Base-by-base conservation (phyloP, 2,329 filamentous ascomycete species). In the Coniochaeta sp. region DNA sequence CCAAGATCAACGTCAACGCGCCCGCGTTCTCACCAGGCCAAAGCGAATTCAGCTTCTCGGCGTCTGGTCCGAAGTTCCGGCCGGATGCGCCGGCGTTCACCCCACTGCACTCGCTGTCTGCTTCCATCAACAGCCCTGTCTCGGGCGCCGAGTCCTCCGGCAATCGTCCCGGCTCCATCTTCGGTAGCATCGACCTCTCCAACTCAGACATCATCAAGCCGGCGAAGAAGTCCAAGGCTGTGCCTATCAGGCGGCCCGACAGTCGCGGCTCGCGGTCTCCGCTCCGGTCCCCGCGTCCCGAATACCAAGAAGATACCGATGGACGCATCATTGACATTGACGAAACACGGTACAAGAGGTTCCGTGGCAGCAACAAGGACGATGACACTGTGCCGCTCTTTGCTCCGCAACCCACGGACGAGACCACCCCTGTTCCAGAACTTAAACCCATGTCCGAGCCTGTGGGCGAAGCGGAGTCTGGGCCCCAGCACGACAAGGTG, bases 71-170 rank as follows among this genome's bases (percentile, higher is more conserved):
- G 58, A 87, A 84, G 36, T 91, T 93, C 75, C 86, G 89, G 62
- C 88, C 90, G 3, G 88, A 89, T 70, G 91, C 90, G 4, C 89
- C 90, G 14, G 78, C 84, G 0, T 96, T 96, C 71, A 91, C 86
- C 22, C 90, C 90, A 2, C 76, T 79, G 61, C 71, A 75, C 36
- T 73, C 77, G 8, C 68, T 81, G 63, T 73, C 78, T 56, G 74
- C 78, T 56, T 79, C 81, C 1, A 70, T 83, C 58, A 74, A 76
- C 3, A 83, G 79, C 61, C 74, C 74, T 11, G 65, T 72, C 6
- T 79, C 81, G 47, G 77, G 77, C 17, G 76, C 72, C 59, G 80
- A 81, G 57, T 76, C 70, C 52, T 66, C 66, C 31, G 73, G 73
- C 58, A 76, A 75, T 58, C 73, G 72, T 14, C 71, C 71, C 1